Base-by-base conservation (phyloP, 495 filamentous ascomycete genomes). In the Corynascus novoguineensis region DNA sequence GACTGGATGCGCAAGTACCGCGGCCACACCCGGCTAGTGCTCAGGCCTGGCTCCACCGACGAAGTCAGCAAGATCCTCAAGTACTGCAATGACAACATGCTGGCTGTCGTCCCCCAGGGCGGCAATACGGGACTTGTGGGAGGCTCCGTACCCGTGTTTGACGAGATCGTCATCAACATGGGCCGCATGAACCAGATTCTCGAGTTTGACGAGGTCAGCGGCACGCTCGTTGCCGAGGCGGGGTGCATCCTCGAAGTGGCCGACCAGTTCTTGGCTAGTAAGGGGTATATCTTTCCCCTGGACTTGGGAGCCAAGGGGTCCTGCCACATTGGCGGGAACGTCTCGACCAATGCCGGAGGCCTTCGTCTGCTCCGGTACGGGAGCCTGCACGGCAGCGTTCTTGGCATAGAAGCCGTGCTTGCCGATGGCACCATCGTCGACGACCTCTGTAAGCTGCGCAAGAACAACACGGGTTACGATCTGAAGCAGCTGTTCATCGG, bases 1-100 rank as follows among this genome's bases (percentile, higher is more conserved):
- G 93, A 98, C 75, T 98, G 93, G 93, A 97, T 97, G 95, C 84
- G 88, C 69, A 98, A 98, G 71, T 98, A 97, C 76, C 85, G 90
- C 35, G 93, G 93, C 35, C 92, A 96, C 68, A 84, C 88, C 50
- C 81, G 83, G 54, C 76, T 98, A 9, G 90, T 97, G 9, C 75
- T 98, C 45, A 96, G 92, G 73, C 93, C 93, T 9, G 76, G 77
- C 32, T 83, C 80, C 11, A 90, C 89, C 3, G 82, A 89, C 57
- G 87, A 98, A 71, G 85, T 96, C 66, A 91, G 88, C 79, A 77
- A 88, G 71, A 84, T 97, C 38, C 69, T 98, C 61, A 84, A 85
- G 69, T 95, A 97, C 80, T 97, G 93, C 76, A 96, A 97, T 71
- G 83, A 92, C 55, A 84, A 90, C 59, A 82, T 80, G 70, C 79